phyloP scores from a whole-genome alignment of 441 rosid genomes.

The Erodium moschatum region DNA sequence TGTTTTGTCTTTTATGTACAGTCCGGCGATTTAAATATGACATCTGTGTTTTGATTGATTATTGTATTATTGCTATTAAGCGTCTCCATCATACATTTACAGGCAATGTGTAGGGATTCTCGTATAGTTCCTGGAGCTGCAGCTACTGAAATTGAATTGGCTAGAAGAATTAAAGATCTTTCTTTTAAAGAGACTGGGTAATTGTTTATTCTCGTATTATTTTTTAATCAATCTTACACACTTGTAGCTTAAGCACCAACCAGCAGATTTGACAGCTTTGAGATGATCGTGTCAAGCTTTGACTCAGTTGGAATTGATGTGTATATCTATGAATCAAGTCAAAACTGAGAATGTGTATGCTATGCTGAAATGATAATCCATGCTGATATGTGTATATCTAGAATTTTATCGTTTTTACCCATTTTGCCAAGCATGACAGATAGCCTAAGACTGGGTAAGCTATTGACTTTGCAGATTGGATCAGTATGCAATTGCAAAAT shows the following conservation, averaged over 20 bases:
- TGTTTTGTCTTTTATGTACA: neutral
- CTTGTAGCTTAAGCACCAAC: neutral
- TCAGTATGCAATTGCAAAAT: conserved; percentile 91
- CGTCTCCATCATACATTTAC: conserved; percentile 19
- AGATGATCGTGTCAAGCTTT: neutral
- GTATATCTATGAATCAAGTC: neutral
- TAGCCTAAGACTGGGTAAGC: neutral
- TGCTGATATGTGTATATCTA: neutral
- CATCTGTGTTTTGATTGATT: neutral
- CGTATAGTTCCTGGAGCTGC: conserved; percentile 94
- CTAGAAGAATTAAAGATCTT: conserved; percentile 85
- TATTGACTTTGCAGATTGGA: conserved; percentile 62
- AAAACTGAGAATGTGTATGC: neutral
- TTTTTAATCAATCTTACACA: neutral
- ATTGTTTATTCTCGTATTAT: conserved; percentile 10
- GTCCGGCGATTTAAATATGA: neutral
- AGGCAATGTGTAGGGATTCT: conserved; percentile 99
- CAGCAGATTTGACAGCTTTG: conserved; percentile 1
- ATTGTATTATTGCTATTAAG: neutral
- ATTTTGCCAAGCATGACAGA: neutral
- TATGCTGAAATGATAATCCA: neutral
- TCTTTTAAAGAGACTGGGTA: conserved; percentile 95
- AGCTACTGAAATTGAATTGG: conserved; percentile 97
- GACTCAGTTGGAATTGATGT: neutral
- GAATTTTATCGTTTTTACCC: neutral